Base-by-base conservation (phyloP, 2,329 filamentous ascomycete species). In the Dactylella cylindrospora region DNA sequence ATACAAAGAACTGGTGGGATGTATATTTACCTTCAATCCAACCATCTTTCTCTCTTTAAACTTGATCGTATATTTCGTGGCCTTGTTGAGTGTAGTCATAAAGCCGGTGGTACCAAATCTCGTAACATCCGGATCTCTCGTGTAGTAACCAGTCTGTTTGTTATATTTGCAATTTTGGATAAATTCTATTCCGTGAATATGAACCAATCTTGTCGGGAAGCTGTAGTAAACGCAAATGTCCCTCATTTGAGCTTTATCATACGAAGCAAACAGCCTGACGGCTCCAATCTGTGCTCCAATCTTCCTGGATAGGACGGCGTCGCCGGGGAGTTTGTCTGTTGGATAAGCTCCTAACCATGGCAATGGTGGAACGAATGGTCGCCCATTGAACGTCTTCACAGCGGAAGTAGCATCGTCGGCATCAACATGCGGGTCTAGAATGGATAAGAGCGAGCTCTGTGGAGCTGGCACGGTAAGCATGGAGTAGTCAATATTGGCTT, bases 181-280 rank as follows among this genome's bases (percentile, higher is more conserved):
- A 22, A 62, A 62, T 39, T 62, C 57, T n/a, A 62, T 54, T 5
- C 57, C 57, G 32, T 62, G 57, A 15, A 62, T 54, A 28, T 62
- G 57, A 28, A 52, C 38, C 10, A 62, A 36, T 5, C 57, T 49
- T 17, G 49, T 62, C 8, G 57, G 57, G 25, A 62, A 62, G 44
- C 57, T 54, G 23, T 62, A 62, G 43, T 54, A 62, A 9, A 62
- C 43, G 26, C 20, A 47, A 10, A 62, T 54, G 22, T 62, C 49
- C 36, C 49, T 44, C 19, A 47, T 33, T 17, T 44, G 43, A 7
- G 29, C 28, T 19, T 45, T 54, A 5, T 62, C 45, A 10, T 54
- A 36, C 7, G 43, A 28, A 2, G 36, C 43, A 49, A 49, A 62
- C 19, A 62, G 12, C 5, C 57, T 35, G 19, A 54, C 57, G 1